Evolutionary conservation across 257 asterid genomes (phyloP), one percentile per base, ranked within the genome.

Genomic region (Lantana camara): DNA sequence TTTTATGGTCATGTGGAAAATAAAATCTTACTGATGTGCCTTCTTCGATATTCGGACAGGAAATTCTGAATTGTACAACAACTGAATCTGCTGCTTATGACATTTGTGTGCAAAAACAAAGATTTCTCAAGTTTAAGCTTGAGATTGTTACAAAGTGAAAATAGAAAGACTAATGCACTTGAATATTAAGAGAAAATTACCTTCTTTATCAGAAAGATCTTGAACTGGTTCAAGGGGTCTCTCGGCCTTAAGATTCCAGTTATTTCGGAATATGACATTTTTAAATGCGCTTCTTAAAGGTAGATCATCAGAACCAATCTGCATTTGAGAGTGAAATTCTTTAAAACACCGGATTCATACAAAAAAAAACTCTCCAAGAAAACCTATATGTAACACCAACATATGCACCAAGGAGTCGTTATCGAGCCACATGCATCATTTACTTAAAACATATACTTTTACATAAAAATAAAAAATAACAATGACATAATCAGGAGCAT

Each of bases 281-380:
- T 87, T 90, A 64, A 94, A 94, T 69, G 97, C 99, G 80, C 99
- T 94, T 74, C 77, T 84, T 65, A 85, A 84, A 50, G 96, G 85
- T 60, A 94, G 78, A 71, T 75, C 88, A 68, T 88, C 97, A 11
- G 97, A 77, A 53, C 95, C 96, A 66, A 78, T 80, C 99, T 94
- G 97, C 83, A 79, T 22, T 53, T 35, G 48, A 37, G 49, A 44
- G 27, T 20, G 41, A 69, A 30, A 27, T 41, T 37, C 61, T 20
- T 16, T 55, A 46, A 46, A 54, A 54, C 13, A n/a, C 17, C 23
- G 4, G 4, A 42, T 3, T 46, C 27, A 15, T 35, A 23, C 7
- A 7, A 64, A 50, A 19, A 9, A 21, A 57, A n/a, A n/a, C n/a
- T n/a, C n/a, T n/a, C n/a, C n/a, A n/a, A n/a, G n/a, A n/a, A n/a